Base-by-base conservation (phyloP, 106 monocot genomes). In the Alisma plantagoaquatica region DNA sequence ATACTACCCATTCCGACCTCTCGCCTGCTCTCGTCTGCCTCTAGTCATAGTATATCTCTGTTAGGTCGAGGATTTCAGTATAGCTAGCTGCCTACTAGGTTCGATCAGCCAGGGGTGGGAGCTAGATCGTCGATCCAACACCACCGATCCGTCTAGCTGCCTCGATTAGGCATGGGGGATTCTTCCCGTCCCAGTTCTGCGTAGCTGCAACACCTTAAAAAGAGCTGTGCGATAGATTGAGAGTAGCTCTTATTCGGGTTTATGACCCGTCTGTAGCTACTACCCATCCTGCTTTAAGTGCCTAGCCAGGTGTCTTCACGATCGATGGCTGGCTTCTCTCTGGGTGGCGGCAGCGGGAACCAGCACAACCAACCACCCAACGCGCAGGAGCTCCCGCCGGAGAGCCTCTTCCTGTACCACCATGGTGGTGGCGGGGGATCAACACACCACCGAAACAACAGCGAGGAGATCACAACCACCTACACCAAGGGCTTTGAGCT, bases 271-370 rank as follows among this genome's bases (percentile, higher is more conserved):
- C 31, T 31, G 20, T 31, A 20, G 29, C 58, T 41, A 27, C 46
- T 31, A 60, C 23, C 48, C 46, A 60, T 46, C 31, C 46, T 47
- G 15, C 11, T 48, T 2, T 4, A 23, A 48, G 45, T 23, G 32
- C 20, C n/a, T n/a, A n/a, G n/a, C n/a, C n/a, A n/a, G n/a, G n/a
- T n/a, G n/a, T n/a, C n/a, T n/a, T 5, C 27, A 10, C 25, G 15
- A 16, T 29, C 26, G 26, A 86, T 86, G 85, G 85, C 79, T 26
- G 85, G 85, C 24, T 86, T 86, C 70, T 65, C 76, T 54, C 70
- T 86, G 77, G 67, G 67, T 5, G 49, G 50, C 10, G 41, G 46
- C 43, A 51, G n/a, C n/a, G n/a, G n/a, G n/a, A n/a, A n/a, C n/a
- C n/a, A n/a, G n/a, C n/a, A 54, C 32, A 58, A 68, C 41, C 67